Evolutionary conservation across 257 asterid species (phyloP).

Genomic region (Gentiana dahurica): DNA sequence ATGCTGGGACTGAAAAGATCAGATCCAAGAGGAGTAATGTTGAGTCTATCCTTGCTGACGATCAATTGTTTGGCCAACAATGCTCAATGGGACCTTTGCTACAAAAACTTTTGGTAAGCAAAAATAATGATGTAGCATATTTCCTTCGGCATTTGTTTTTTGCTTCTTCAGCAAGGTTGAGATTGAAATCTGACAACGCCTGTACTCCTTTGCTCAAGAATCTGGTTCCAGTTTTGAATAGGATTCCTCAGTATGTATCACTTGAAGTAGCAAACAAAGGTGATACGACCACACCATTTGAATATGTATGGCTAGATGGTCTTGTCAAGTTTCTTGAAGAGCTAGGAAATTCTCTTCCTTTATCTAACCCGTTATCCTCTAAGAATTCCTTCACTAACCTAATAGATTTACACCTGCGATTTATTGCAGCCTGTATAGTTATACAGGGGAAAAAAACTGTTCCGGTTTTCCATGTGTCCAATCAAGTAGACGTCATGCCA

Average conservation of each 20-base stretch:
- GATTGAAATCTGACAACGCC: conserved; percentile 41
- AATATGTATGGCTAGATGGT: conserved; percentile 55
- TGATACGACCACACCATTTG: conserved; percentile 29
- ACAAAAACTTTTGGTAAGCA: conserved; percentile 42
- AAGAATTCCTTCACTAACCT: conserved; percentile 44
- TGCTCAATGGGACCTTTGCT: conserved; percentile 37
- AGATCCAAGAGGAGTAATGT: conserved; percentile 20
- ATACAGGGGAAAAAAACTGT: conserved; percentile 65
- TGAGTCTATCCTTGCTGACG: conserved; percentile 42
- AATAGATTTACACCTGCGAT: conserved; percentile 63
- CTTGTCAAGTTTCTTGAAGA: conserved; percentile 67
- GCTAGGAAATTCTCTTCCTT: conserved; percentile 55
- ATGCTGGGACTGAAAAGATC: conserved; percentile 18
- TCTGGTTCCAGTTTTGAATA: conserved; percentile 35
- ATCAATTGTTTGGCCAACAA: conserved; percentile 29
- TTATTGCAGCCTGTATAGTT: conserved; percentile 77
- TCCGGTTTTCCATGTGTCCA: conserved; percentile 54
- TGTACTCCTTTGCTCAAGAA: conserved; percentile 32
- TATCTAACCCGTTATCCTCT: conserved; percentile 43
- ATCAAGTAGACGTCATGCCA: conserved; percentile 35
- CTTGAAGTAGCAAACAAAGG: conserved; percentile 43
- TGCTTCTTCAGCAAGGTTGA: conserved; percentile 73
- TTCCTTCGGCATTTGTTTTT: conserved; percentile 58
- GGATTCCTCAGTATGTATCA: conserved; percentile 45
- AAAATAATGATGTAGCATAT: conserved; percentile 48